phyloP scores from a whole-genome alignment of 129 eudicot genomes.

The Tagetes patula region DNA sequence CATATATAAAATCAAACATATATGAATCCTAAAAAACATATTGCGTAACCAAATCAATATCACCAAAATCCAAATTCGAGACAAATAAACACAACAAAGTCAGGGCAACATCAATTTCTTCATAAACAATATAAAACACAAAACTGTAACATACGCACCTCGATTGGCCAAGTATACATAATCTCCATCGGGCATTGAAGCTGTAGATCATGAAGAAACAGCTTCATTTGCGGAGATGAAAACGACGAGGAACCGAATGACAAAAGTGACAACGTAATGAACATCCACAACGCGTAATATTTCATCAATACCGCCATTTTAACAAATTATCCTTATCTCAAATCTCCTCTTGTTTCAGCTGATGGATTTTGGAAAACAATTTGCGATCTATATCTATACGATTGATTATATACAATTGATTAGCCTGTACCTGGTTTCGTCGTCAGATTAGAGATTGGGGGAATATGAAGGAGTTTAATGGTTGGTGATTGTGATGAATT shows the following conservation, averaged over 20 bases:
- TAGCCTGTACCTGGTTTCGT: not conserved
- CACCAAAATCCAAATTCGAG: not conserved
- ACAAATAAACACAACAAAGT: not conserved
- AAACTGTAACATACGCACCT: conserved; percentile 19
- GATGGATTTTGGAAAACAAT: not conserved
- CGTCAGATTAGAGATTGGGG: not conserved
- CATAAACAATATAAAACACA: conserved; percentile 1
- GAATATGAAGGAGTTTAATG: not conserved
- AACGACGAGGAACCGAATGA: conserved; percentile 14
- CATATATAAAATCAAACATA: not conserved
- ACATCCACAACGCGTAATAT: conserved; percentile 17
- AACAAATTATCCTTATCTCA: not conserved
- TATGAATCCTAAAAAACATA: not conserved
- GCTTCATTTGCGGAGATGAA: conserved; percentile 22
- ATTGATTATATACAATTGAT: conserved; percentile 5
- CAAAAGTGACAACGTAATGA: conserved; percentile 17
- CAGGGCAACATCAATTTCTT: conserved; percentile 17
- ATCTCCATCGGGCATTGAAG: conserved; percentile 33
- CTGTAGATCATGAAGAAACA: conserved; percentile 32
- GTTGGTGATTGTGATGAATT: conserved; percentile 17
- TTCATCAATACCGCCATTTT: conserved; percentile 30
- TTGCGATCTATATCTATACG: conserved; percentile 19
- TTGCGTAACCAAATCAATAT: not conserved
- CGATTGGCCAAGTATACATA: conserved; percentile 30
- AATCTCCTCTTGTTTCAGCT: conserved; percentile 16